Evolutionary conservation across 257 asterid species (phyloP), one percentile per base, ranked within the genome.

Genomic region (Capsicum chinense): DNA sequence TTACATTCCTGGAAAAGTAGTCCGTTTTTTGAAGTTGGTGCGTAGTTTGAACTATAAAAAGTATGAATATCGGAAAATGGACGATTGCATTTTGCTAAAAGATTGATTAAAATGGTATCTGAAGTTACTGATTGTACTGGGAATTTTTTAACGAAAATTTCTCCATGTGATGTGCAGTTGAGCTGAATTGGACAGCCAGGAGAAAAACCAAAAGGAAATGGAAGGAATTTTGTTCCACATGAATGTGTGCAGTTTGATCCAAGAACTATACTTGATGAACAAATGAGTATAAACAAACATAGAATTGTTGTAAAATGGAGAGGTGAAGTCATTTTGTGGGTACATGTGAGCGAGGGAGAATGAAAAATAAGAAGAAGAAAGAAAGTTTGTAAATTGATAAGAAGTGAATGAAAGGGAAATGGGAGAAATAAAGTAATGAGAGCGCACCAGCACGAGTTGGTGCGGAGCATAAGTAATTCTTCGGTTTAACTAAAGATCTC

Each of bases 141-240:
- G 82, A 92, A 89, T 5, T 81, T 89, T 14, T 88, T 86, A 71
- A 86, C 87, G 85, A 66, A 76, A 69, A 92, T 88, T 0, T 92
- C 83, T 48, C 88, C 92, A 85, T 89, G 90, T 74, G 87, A 59
- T 85, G 89, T 87, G 90, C 98, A 95, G 64, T 89, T 91, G 35
- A 95, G 86, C 13, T 19, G 94, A 88, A 95, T 93, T 79, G 85
- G 79, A 85, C 98, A 95, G 81, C 88, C 92, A 42, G 87, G 8
- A 5, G 98, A 93, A 86, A 93, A 93, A 74, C 98, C 98, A 84
- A 95, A 95, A 0, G 98, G 93, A 84, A 85, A 93, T 0, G 88
- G 92, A 82, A 95, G 87, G 5, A 44, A 1, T 4, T 19, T 76
- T 15, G 66, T 80, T 50, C 96, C 98, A 84, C 98, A 95, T 21